phyloP scores from a whole-genome alignment of 2,329 filamentous ascomycete genomes.

The Aspergillus sp. region DNA sequence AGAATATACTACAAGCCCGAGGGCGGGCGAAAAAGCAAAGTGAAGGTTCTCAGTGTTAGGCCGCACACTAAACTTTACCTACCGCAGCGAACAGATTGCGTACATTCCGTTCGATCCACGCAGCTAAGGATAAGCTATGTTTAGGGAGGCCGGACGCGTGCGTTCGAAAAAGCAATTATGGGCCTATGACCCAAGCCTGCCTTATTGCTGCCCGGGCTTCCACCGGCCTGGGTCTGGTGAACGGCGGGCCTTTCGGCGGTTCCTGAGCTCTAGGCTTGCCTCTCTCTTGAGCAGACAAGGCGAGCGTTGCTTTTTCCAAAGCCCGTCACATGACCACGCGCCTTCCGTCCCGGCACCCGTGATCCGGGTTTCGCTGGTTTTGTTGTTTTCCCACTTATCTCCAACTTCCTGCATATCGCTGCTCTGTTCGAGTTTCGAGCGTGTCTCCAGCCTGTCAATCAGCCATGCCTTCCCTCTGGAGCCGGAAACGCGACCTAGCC shows the following conservation, averaged over 20 bases:
- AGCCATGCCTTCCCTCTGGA: slow-evolving; percentile 22
- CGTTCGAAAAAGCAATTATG: slow-evolving; percentile 26
- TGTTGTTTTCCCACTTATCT: not conserved
- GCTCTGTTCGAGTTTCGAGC: not conserved
- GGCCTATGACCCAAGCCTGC: slow-evolving; percentile 11
- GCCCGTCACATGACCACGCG: slow-evolving; percentile 6
- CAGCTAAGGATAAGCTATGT: slow-evolving; percentile 29
- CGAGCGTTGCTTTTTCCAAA: not conserved
- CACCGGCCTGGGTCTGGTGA: slow-evolving; percentile 16
- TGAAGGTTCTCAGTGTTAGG: slow-evolving; percentile 1
- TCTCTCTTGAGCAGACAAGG: not conserved
- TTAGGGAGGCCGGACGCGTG: slow-evolving; percentile 20
- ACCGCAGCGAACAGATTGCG: slow-evolving; percentile 10
- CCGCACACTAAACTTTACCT: slow-evolving; percentile 15
- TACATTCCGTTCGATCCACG: slow-evolving; percentile 19
- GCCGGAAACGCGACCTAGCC: slow-evolving; percentile 38
- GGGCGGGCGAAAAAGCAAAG: slow-evolving; percentile 18
- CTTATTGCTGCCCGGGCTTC: slow-evolving; percentile 8
- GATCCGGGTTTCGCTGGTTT: not conserved
- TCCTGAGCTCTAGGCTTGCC: not conserved
- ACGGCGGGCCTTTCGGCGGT: slow-evolving; percentile 9
- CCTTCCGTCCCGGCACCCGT: not conserved
- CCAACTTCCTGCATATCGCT: not conserved
- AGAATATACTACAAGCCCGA: slow-evolving; percentile 14
- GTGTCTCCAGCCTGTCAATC: not conserved